These are phyloP conservation scores for Trichocladium antarcticum DNA, from an alignment of 495 filamentous ascomycete genomes.

Conservation along the genomic window DNA sequence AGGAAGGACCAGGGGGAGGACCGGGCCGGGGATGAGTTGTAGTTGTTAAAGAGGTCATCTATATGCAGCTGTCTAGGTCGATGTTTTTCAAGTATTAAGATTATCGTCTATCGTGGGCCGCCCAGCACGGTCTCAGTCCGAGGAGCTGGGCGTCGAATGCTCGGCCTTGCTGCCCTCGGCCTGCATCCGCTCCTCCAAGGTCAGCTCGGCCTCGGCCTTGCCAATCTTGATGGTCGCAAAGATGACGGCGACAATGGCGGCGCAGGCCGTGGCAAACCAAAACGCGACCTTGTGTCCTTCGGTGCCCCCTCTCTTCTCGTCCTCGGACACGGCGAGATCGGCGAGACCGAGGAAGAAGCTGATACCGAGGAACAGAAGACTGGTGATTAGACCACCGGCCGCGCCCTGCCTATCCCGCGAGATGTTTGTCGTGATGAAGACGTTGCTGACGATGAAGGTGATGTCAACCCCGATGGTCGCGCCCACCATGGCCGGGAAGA, in stretches of 20 bases:
- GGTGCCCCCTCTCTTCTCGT: slow-evolving; percentile 33
- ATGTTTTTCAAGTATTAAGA: too few relatives aligned
- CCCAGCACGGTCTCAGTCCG: background rate
- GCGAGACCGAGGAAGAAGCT: slow-evolving; percentile 68
- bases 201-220: slow-evolving; percentile 56
- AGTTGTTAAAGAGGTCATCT: background rate
- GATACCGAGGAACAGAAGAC: slow-evolving; percentile 64
- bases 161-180: background rate
- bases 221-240: slow-evolving; percentile 52
- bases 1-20: too few relatives aligned
- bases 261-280: slow-evolving; percentile 53
- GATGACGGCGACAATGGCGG: slow-evolving; percentile 45
- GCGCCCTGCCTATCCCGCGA: slow-evolving; percentile 61
- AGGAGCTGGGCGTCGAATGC: background rate
- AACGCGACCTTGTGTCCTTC: slow-evolving; percentile 54
- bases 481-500: slow-evolving; percentile 75
- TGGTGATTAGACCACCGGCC: slow-evolving; percentile 52
- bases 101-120: background rate
- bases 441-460: slow-evolving; percentile 70
- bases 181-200: slow-evolving; percentile 24
- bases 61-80: background rate
- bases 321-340: slow-evolving; percentile 50
- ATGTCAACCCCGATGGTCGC: slow-evolving; percentile 76
- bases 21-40: background rate
- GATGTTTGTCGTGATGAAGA: slow-evolving; percentile 71